These are phyloP conservation scores for Hypoxylon perforatum DNA, from an alignment of 495 filamentous ascomycete species.

Conservation along the genomic window DNA sequence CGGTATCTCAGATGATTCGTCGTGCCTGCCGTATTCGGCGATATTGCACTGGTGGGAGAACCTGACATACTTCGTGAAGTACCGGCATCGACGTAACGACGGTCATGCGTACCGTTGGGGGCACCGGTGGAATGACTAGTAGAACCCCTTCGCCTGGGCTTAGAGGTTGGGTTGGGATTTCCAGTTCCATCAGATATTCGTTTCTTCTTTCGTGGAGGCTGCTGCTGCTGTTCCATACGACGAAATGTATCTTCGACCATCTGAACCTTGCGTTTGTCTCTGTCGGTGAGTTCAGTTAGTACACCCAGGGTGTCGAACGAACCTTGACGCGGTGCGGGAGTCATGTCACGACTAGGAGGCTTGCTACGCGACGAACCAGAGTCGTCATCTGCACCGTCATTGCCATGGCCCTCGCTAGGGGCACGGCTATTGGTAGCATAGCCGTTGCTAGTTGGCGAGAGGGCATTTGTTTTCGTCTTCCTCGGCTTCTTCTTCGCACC, in stretches of 20 bases:
- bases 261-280: slow-evolving; percentile 88
- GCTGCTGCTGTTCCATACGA: slow-evolving; percentile 70
- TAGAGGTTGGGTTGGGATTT: slow-evolving; percentile 40
- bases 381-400: slow-evolving; percentile 67
- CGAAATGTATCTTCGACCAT: slow-evolving; percentile 82
- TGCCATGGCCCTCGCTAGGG: slow-evolving; percentile 73
- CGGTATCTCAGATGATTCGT: slow-evolving; percentile 30
- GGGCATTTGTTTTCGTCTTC: slow-evolving; percentile 64
- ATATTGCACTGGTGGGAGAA: slow-evolving; percentile 57
- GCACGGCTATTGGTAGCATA: slow-evolving; percentile 81
- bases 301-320: slow-evolving; percentile 62
- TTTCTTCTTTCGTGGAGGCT: slow-evolving; percentile 69
- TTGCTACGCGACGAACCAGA: slow-evolving; percentile 81
- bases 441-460: slow-evolving; percentile 76
- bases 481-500: slow-evolving; percentile 69
- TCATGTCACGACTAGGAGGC: slow-evolving; percentile 83
- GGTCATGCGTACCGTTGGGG: slow-evolving; percentile 48
- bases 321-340: slow-evolving; percentile 68
- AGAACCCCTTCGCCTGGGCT: slow-evolving; percentile 52
- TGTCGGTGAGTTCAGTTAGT: slow-evolving; percentile 77
- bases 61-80: slow-evolving; percentile 60
- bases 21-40: slow-evolving; percentile 50
- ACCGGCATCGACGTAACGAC: slow-evolving; percentile 61
- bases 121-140: slow-evolving; percentile 48
- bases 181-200: slow-evolving; percentile 67